Percentiles rank a stretch among this genome's conserved stretches.
Conservation (phyloP, 192 early-diverging fungal genomes). For the Umbelopsis isabellina region DNA sequence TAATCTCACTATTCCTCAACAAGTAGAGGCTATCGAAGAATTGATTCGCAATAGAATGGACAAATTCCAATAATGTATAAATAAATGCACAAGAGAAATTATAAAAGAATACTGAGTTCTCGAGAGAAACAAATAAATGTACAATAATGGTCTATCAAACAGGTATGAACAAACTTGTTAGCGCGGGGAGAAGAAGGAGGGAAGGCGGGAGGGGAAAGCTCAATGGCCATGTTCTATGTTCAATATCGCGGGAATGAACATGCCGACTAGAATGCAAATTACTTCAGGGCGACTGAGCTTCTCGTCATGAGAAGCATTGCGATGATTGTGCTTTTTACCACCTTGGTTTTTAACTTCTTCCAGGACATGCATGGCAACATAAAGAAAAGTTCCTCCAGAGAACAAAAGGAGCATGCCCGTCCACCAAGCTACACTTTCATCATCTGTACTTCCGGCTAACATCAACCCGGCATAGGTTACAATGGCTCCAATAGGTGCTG, state of each 20-base stretch:
- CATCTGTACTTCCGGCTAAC: conserved; percentile 41
- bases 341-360: conserved; percentile 47
- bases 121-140: background rate
- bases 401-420: conserved; percentile 86
- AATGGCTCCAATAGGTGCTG: conserved; percentile 85
- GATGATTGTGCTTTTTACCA: background rate
- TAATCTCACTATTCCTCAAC: conserved; percentile 63
- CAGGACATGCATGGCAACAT: conserved; percentile 84
- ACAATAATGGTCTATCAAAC: background rate
- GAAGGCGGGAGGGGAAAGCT: background rate
- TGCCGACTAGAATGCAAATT: conserved; percentile 27
- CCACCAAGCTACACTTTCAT: conserved; percentile 63
- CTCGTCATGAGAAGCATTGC: background rate
- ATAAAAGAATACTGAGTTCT: background rate
- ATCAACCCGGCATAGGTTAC: conserved; percentile 49
- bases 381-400: conserved; percentile 89
- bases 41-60: conserved; percentile 55
- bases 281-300: conserved; percentile 24
- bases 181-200: too few relatives aligned
- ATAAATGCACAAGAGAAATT: background rate
- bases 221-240: conserved; percentile 38
- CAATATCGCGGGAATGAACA: conserved; percentile 38
- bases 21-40: conserved; percentile 65
- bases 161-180: background rate
- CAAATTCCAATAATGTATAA: conserved; percentile 16